Evolutionary conservation across 1,139 yeast genomes (phyloP).

Genomic region (Kurtzmaniella quercitrusa): DNA sequence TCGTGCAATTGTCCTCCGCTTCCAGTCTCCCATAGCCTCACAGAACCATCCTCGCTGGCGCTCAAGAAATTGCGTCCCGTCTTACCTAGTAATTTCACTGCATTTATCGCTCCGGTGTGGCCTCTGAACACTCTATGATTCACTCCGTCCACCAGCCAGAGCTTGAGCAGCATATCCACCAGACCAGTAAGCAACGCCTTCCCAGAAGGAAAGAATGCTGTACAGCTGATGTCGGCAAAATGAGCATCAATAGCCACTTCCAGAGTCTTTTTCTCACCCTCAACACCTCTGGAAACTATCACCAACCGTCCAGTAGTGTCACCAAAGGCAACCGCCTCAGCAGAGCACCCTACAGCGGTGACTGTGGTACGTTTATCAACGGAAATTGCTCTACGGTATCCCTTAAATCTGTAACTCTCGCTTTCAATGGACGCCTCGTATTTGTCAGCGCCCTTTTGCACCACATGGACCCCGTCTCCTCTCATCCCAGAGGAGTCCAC

Average conservation of each 20-base stretch:
- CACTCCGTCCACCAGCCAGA: constrained; percentile 58
- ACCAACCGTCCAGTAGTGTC: constrained; percentile 37
- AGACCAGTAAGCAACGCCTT: constrained; percentile 54
- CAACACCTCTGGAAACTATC: constrained; percentile 3
- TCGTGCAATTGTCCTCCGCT: constrained; percentile 40
- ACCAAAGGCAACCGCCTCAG: constrained; percentile 34
- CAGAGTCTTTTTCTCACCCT: constrained; percentile 4
- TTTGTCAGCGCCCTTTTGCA: neutral
- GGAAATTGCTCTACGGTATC: neutral
- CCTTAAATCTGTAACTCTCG: constrained; percentile 1
- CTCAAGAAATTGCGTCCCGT: constrained; percentile 59
- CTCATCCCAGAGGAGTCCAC: constrained; percentile 2
- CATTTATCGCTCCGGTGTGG: constrained; percentile 45
- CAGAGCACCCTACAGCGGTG: constrained; percentile 20
- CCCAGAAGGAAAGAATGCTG: constrained; percentile 55
- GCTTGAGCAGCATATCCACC: constrained; percentile 49
- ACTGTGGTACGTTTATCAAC: neutral
- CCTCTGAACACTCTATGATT: constrained; percentile 47
- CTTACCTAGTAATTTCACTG: constrained; percentile 46
- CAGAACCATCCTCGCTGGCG: constrained; percentile 48
- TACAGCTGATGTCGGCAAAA: constrained; percentile 30
- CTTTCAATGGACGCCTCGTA: constrained; percentile 7
- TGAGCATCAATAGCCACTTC: constrained; percentile 34
- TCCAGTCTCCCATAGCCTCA: constrained; percentile 68
- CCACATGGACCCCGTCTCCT: neutral